These are phyloP conservation scores for Aspergillus steynii DNA, from an alignment of 495 filamentous ascomycete genomes.

Conservation along the genomic window DNA sequence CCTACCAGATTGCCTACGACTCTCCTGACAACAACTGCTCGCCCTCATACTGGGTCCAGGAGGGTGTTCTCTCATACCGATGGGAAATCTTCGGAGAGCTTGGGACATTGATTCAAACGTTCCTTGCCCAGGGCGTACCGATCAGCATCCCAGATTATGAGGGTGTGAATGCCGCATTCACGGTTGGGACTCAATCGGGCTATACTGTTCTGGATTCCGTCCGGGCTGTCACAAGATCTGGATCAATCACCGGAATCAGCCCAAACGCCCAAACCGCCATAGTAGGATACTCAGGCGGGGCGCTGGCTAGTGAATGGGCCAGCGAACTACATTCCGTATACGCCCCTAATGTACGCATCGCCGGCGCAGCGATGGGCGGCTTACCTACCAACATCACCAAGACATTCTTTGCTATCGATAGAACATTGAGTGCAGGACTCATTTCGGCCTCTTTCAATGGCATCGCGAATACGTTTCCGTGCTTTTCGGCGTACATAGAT, in stretches of 20 bases:
- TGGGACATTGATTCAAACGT: background rate
- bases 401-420: constrained; percentile 1
- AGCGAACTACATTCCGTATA: constrained; percentile 45
- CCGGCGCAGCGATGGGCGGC: constrained; percentile 18
- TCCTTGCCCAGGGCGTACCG: constrained; percentile 3
- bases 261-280: constrained; percentile 28
- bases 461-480: constrained; percentile 7
- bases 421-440: background rate
- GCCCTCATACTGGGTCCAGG: constrained; percentile 24
- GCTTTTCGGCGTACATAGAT: constrained; percentile 2
- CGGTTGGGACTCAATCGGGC: constrained; percentile 38
- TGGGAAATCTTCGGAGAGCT: background rate
- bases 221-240: constrained; percentile 36
- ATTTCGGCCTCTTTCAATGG: constrained; percentile 6
- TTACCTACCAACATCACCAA: constrained; percentile 13
- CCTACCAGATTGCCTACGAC: constrained; percentile 48
- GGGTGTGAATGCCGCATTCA: constrained; percentile 40
- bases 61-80: background rate
- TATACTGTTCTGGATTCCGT: constrained; percentile 50
- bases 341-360: constrained; percentile 40
- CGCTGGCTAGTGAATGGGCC: constrained; percentile 48
- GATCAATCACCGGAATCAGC: constrained; percentile 6
- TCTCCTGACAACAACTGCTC: constrained; percentile 31
- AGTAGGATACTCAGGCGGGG: constrained; percentile 54
- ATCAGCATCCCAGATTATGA: constrained; percentile 47